phyloP scores from a whole-genome alignment of 2,329 filamentous ascomycete species.

The Talaromyces sp. region DNA sequence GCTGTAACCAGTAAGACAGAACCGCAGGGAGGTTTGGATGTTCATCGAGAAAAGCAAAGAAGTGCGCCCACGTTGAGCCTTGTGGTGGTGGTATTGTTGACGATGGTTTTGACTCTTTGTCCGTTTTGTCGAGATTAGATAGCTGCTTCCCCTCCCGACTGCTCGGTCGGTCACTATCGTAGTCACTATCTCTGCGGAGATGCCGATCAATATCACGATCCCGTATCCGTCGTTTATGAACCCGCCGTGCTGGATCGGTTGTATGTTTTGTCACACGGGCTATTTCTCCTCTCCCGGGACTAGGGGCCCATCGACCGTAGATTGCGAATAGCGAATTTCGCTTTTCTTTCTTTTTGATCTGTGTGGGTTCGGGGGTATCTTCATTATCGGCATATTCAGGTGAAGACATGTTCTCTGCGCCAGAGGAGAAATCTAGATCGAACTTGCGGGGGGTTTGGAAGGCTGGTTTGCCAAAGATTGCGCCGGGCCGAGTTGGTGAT shows the following conservation, averaged over 20 bases:
- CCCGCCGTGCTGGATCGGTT: constrained; percentile 43
- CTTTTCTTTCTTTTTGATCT: constrained; percentile 31
- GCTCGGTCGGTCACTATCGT: constrained; percentile 41
- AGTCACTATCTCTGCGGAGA: constrained; percentile 40
- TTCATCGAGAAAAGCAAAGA: constrained; percentile 61
- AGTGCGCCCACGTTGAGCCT: constrained; percentile 43
- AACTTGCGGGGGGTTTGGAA: constrained; percentile 51
- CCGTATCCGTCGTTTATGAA: constrained; percentile 50
- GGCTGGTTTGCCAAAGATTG: constrained; percentile 39
- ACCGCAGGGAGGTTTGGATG: constrained; percentile 65
- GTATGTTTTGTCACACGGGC: constrained; percentile 46
- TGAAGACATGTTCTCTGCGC: constrained; percentile 32
- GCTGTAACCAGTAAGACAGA: constrained; percentile 64
- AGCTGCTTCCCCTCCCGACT: constrained; percentile 35
- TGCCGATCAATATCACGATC: constrained; percentile 46
- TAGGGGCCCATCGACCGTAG: constrained; percentile 44
- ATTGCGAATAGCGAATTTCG: constrained; percentile 41
- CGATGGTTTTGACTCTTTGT: background rate
- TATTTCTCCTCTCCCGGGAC: constrained; percentile 65
- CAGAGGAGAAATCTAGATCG: constrained; percentile 47
- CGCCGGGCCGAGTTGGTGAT: constrained; percentile 27
- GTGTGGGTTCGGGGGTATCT: constrained; percentile 39
- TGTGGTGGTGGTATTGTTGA: constrained; percentile 26
- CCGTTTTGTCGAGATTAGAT: constrained; percentile 7
- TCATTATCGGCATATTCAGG: constrained; percentile 45